These are phyloP conservation scores for Aspergillus pseudoviridinutans DNA, from an alignment of 2,329 filamentous ascomycete species.

Conservation along the genomic window DNA sequence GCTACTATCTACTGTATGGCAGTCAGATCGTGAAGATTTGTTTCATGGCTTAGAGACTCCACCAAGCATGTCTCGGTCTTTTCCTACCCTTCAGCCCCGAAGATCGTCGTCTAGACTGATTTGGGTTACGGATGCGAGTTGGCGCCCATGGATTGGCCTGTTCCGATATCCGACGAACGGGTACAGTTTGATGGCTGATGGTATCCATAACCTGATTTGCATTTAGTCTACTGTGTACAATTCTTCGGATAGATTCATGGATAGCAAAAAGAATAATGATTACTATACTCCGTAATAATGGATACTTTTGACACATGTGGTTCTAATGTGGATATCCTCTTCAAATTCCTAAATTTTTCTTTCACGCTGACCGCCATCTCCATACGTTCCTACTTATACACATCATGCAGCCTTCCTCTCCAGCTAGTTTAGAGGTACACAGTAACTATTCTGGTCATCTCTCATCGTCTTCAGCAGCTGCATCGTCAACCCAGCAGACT, in stretches of 20 bases:
- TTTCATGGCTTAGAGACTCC: too few relatives aligned
- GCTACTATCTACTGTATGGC: too few relatives aligned
- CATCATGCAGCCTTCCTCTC: not conserved
- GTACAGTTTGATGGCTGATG: not conserved
- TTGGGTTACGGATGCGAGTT: not conserved
- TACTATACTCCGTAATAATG: not conserved
- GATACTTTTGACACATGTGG: not conserved
- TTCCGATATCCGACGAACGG: not conserved
- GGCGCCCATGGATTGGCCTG: not conserved
- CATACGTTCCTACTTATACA: not conserved
- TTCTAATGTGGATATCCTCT: not conserved
- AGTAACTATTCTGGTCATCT: not conserved
- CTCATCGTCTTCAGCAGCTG: not conserved
- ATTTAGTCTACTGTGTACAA: too few relatives aligned
- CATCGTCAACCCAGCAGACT: not conserved
- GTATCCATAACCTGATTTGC: too few relatives aligned
- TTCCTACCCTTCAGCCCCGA: not conserved
- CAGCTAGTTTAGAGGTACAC: not conserved
- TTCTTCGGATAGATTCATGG: not conserved
- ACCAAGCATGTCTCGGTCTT: not conserved
- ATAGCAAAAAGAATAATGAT: not conserved
- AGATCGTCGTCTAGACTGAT: slow-evolving; percentile 4
- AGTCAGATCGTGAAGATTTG: not conserved
- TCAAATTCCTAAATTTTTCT: not conserved
- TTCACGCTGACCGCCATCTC: not conserved